Evolutionary conservation across 1,284 basidiomycete genomes (phyloP), one percentile per base, ranked within the genome.

Genomic region (Sporisorium graminicola): DNA sequence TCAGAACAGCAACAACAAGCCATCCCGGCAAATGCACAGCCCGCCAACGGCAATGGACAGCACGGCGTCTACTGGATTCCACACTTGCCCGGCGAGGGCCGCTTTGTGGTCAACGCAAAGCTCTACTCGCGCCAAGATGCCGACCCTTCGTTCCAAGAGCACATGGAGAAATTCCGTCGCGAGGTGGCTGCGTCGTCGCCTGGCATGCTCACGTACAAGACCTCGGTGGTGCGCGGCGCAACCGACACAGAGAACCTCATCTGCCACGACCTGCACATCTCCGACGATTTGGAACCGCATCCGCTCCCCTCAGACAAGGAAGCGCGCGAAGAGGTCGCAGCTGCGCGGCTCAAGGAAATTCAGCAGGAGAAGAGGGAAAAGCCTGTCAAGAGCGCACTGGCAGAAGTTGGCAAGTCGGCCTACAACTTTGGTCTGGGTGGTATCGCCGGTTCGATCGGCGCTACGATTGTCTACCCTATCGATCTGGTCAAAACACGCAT

Each of bases 391-490:
- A 69, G 52, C 49, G 75, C 71, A 14, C 20, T 74, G 24, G 37
- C 71, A 24, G 75, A 74, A 43, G 12, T 77, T 22, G 78, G 67
- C 20, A 82, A 87, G 74, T 86, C 86, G n/a, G 80, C 81, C 18
- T 99, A 98, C 87, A 94, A 91, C 86, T 98, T 99, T 85, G 88
- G 89, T 51, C 91, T 93, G 81, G 96, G 95, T 84, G 95, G 95
- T 86, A 87, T 97, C 71, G 95, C 96, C 43, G 96, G 96, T 66
- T 94, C 80, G 37, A 90, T 94, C 75, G 95, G 95, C 77, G 95
- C 92, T 58, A 98, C 91, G 70, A 93, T 94, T 52, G 94, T 96
- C 31, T 95, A 96, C 86, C 94, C 94, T 37, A 96, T 96, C 86
- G 94, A 96, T 87, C 89, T 95, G 86, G 94, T 92, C 91, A 85